phyloP scores from a whole-genome alignment of 768 basidiomycete genomes.

The Lentinus brumalis region DNA sequence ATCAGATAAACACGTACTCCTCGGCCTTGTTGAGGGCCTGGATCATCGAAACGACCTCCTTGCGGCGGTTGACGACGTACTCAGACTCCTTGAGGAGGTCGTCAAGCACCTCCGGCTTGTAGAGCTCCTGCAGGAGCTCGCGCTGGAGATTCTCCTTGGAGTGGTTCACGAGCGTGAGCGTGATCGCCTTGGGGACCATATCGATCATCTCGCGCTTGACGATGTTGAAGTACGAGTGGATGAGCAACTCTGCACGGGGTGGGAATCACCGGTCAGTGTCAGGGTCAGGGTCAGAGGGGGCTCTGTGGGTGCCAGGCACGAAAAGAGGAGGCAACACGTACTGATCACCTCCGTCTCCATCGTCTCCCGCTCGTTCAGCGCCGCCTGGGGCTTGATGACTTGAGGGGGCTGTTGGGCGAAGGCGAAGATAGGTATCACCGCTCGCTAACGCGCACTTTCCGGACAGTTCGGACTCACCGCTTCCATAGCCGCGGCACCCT shows the following conservation, averaged over 20 bases:
- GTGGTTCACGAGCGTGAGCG: constrained; percentile 86
- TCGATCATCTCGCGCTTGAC: constrained; percentile 99
- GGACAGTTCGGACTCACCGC: constrained; percentile 38
- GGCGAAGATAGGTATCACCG: background rate
- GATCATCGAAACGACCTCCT: constrained; percentile 94
- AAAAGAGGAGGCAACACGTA: constrained; percentile 44
- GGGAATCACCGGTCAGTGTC: background rate
- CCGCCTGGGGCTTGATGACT: constrained; percentile 86
- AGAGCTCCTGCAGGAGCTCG: constrained; percentile 92
- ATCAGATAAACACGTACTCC: constrained; percentile 58
- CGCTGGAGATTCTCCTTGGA: constrained; percentile 95
- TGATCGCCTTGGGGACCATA: constrained; percentile 97
- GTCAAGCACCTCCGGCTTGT: constrained; percentile 95
- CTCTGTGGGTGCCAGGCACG: background rate
- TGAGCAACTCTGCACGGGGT: constrained; percentile 74
- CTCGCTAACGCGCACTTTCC: background rate
- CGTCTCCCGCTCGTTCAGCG: constrained; percentile 90
- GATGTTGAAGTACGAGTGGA: constrained; percentile 96
- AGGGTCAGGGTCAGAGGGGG: background rate
- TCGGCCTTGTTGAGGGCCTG: constrained; percentile 95
- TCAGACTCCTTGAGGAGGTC: constrained; percentile 96
- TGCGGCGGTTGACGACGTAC: constrained; percentile 83
- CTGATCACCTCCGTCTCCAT: constrained; percentile 99
- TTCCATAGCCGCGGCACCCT: constrained; percentile 58
- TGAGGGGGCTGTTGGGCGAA: constrained; percentile 64